phyloP scores from a whole-genome alignment of 306 rosid genomes.

The Medicago lupulina region DNA sequence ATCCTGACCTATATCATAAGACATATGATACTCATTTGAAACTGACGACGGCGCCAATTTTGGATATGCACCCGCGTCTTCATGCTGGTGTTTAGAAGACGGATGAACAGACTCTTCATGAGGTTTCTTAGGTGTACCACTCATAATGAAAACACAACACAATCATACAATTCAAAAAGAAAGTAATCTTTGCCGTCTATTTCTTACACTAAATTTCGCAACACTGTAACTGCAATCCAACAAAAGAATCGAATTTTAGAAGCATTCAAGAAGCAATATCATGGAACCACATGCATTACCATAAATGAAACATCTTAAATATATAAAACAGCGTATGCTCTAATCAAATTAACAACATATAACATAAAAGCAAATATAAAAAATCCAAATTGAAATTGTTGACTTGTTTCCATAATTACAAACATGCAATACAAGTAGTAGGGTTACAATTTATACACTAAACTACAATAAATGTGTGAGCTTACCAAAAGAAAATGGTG shows the following conservation, averaged over 20 bases:
- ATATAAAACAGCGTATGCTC: background rate
- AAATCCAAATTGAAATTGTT: constrained; percentile 23
- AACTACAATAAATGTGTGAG: background rate
- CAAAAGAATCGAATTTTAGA: constrained; percentile 24
- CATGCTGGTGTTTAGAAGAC: constrained; percentile 71
- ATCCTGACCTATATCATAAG: constrained; percentile 64
- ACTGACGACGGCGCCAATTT: constrained; percentile 55
- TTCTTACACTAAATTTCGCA: constrained; percentile 27
- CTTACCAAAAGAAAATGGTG: background rate
- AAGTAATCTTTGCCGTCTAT: constrained; percentile 32
- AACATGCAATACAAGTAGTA: constrained; percentile 1
- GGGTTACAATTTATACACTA: background rate
- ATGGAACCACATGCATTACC: constrained; percentile 12
- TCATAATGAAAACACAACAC: constrained; percentile 57
- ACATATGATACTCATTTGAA: constrained; percentile 64
- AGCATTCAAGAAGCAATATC: constrained; percentile 12
- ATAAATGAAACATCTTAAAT: constrained; percentile 23
- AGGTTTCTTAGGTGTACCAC: constrained; percentile 77
- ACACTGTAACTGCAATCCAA: constrained; percentile 39
- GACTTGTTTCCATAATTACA: constrained; percentile 10
- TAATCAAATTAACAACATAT: constrained; percentile 11
- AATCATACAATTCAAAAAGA: constrained; percentile 40
- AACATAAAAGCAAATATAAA: background rate
- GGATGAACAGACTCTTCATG: constrained; percentile 77
- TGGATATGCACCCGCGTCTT: constrained; percentile 66